Evolutionary conservation across 495 filamentous ascomycete species (phyloP), one percentile per base, ranked within the genome.

Genomic region (Chlorociboria aeruginascens): DNA sequence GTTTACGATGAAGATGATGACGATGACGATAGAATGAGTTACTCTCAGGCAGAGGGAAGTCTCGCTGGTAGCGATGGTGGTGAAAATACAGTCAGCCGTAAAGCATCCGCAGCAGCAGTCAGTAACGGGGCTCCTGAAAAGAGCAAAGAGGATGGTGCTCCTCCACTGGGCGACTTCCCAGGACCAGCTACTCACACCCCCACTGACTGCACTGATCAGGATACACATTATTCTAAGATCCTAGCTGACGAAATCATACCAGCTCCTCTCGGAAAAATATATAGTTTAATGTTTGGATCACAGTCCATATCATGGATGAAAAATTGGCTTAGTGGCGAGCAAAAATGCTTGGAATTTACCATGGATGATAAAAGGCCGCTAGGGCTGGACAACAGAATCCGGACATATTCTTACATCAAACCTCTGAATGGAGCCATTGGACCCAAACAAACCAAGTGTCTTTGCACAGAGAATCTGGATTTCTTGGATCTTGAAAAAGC

Each of bases 361-460:
- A 82, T 93, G 63, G 84, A 92, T 32, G 86, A 86, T 52, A 82
- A 85, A 49, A 82, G 81, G 84, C 28, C 67, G 89, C 32, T 81
- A 73, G 17, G 76, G 74, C 34, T 45, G 12, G 83, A 89, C 13
- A 82, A 77, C 59, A 85, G 80, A 62, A 75, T 74, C 1, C 72
- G 90, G 35, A 79, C 66, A 32, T 95, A 82, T 61, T 83, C 79
- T 1, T 99, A 95, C 61, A 95, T 95, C 68, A 96, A 95, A 60
- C 92, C 89, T 9, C 69, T 99, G 8, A 70, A 76, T 53, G 86
- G 71, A 13, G 69, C 85, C 0, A 89, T 99, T 56, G 92, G 92
- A 0, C 92, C 93, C 2, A 95, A 79, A 60, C 85, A 94, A 65
- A 99, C 92, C 25, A 97, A 94, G 61, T 97, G 93, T 62, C 82